These are phyloP conservation scores for Quercus alba DNA, from an alignment of 306 rosid species.

Conservation along the genomic window DNA sequence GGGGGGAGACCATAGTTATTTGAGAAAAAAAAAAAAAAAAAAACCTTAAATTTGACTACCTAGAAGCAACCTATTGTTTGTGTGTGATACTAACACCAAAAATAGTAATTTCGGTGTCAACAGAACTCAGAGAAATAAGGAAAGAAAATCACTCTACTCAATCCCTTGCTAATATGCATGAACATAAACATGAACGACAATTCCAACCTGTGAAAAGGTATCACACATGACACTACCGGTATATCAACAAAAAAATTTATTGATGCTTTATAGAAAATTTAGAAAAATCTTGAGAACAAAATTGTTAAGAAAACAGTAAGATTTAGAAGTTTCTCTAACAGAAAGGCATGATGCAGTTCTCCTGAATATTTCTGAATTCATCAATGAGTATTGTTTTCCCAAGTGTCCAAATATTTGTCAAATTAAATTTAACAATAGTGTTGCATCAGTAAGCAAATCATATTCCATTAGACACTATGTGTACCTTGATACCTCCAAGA, in stretches of 20 bases:
- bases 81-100: too few species aligned
- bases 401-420: background rate
- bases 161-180: background rate
- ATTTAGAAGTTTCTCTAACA: background rate
- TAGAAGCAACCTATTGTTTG: too few species aligned
- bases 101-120: too few species aligned
- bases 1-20: too few species aligned
- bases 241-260: background rate
- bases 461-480: background rate
- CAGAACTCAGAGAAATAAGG: too few species aligned
- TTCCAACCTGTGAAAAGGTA: background rate
- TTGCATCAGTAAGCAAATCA: background rate
- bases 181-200: background rate
- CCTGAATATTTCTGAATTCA: background rate
- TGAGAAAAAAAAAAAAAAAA: too few species aligned
- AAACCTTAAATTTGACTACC: too few species aligned
- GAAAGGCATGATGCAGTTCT: background rate
- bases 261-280: background rate
- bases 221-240: background rate
- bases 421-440: background rate
- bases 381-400: background rate
- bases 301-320: background rate
- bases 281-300: background rate
- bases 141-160: background rate
- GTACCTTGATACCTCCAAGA: conserved; percentile 97